phyloP scores from a whole-genome alignment of 805 yeast species.

The Diddensiella transvaalensis region DNA sequence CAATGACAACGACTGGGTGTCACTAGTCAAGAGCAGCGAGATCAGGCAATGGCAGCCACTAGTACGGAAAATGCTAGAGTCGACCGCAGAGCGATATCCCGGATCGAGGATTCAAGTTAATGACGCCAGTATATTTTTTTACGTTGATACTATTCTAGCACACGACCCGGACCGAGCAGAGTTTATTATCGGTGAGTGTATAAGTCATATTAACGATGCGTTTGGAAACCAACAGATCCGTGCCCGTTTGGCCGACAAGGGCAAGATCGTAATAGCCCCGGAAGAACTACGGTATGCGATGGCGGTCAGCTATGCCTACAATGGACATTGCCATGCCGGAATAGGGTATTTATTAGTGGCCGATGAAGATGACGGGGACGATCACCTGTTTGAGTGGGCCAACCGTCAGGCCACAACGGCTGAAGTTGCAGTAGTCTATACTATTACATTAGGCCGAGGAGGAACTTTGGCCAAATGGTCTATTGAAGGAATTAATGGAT shows the following conservation, averaged over 20 bases:
- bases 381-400: constrained; percentile 30
- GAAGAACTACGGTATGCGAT: constrained; percentile 46
- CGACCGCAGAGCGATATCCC: constrained; percentile 73
- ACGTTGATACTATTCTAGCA: constrained; percentile 58
- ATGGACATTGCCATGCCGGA: background rate
- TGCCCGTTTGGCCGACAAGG: constrained; percentile 63
- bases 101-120: constrained; percentile 69
- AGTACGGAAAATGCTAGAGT: constrained; percentile 50
- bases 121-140: constrained; percentile 73
- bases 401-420: constrained; percentile 1
- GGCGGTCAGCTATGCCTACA: constrained; percentile 40
- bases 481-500: constrained; percentile 33
- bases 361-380: constrained; percentile 29
- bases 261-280: constrained; percentile 69
- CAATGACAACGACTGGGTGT: constrained; percentile 51
- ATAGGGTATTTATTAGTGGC: constrained; percentile 22
- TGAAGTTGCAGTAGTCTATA: constrained; percentile 20
- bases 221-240: constrained; percentile 64
- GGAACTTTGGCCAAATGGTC: constrained; percentile 31
- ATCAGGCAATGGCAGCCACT: constrained; percentile 52
- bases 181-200: constrained; percentile 74
- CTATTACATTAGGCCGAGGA: constrained; percentile 30
- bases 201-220: constrained; percentile 77
- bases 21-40: constrained; percentile 48
- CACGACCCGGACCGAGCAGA: constrained; percentile 60